Base-by-base conservation (phyloP, 2,329 filamentous ascomycete genomes). In the Alternaria viburni region DNA sequence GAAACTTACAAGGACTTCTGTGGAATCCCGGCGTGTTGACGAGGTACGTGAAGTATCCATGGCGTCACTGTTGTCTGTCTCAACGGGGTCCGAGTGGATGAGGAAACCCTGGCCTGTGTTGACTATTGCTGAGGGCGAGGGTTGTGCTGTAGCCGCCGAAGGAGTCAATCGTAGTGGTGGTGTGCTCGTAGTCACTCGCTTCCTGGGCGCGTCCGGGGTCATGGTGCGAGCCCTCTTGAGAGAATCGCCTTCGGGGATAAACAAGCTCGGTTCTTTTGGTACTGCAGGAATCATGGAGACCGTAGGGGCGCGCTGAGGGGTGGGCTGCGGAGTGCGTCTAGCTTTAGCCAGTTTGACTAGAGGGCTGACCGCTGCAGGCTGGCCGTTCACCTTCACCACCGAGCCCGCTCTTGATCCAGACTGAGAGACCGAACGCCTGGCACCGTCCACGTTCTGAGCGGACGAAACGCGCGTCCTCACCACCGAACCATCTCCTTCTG, bases 41-140 rank as follows among this genome's bases (percentile, higher is more conserved):
- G 28, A 10, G 15, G 49, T n/a, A 19, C 12, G 12, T n/a, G 49
- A 51, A 23, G 12, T 32, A 3, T 51, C 49, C 26, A 23, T 51
- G 2, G 28, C 11, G 7, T 28, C 19, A 2, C 28, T 32, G 12
- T 11, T 17, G 3, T 28, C 45, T 17, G 9, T 13, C 12, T 17
- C 23, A n/a, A 26, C 15, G 2, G 23, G 15, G 15, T 49, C 45
- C 15, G 45, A 49, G 13, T 49, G 23, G n/a, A 28, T 49, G 13
- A 47, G 45, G 45, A 49, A 49, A 49, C 12, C 19, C 5, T 15
- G 19, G 13, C 1, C 19, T 15, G 0, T 9, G 19, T 46, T 15
- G 12, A 46, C 44, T 0, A 23, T 25, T 9, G 7, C 12, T 0
- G 44, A 1, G 3, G 13, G 5, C 3, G 26, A 13, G 17, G 4